Percentiles rank a stretch among this genome's conserved stretches.
Evolutionary conservation across 1,284 basidiomycete species (phyloP).

Genomic region (Moesziomyces parantarcticus): DNA sequence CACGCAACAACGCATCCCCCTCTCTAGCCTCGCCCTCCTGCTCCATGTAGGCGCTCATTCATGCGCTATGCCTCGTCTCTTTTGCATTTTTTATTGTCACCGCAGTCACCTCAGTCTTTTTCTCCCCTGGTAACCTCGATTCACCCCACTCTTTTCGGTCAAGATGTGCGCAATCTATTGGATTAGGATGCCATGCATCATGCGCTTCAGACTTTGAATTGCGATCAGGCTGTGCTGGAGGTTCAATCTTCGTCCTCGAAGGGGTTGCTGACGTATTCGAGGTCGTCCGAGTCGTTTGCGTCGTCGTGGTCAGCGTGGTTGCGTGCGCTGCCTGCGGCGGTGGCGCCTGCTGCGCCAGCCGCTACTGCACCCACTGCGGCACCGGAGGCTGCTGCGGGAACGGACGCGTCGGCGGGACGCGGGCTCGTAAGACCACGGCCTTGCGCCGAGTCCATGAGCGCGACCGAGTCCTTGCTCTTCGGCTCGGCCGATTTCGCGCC

Average conservation of each 20-base stretch:
- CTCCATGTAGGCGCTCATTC: no score
- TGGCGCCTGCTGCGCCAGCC: slow-evolving; percentile 4
- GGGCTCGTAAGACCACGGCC: slow-evolving; percentile 43
- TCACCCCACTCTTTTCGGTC: no score
- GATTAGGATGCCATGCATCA: neutral
- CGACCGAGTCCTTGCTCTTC: slow-evolving; percentile 25
- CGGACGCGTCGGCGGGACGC: neutral
- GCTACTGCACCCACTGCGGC: slow-evolving; percentile 10
- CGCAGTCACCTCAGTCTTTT: no score
- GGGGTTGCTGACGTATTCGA: slow-evolving; percentile 61
- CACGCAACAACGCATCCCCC: slow-evolving; percentile 2
- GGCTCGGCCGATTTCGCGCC: slow-evolving; percentile 2
- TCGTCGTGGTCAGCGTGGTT: slow-evolving; percentile 26
- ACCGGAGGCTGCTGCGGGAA: neutral
- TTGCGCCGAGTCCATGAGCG: slow-evolving; percentile 44
- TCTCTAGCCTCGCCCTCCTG: neutral
- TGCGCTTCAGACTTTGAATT: neutral
- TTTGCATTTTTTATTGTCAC: no score
- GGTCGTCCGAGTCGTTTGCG: slow-evolving; percentile 48
- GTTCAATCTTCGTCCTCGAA: slow-evolving; percentile 60
- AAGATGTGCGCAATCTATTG: no score
- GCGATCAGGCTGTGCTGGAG: neutral
- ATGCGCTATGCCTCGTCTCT: no score
- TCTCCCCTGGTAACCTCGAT: no score
- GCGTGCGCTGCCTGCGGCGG: slow-evolving; percentile 4